Percentiles rank a stretch among this genome's conserved stretches.
Conservation (phyloP, 179 eudicot genomes). For the Amaranthus tricolor region DNA sequence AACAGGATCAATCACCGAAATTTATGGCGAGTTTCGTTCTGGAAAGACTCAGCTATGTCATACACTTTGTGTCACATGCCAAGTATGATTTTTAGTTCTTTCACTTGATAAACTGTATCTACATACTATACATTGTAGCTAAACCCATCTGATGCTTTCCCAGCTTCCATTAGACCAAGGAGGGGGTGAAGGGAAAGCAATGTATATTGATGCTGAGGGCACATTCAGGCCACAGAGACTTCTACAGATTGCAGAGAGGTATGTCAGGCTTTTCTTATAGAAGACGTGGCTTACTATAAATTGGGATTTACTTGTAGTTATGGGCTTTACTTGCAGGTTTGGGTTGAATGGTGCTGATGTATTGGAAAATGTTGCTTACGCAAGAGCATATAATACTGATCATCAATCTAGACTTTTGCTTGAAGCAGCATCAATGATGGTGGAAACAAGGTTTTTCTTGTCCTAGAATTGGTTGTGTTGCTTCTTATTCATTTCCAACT, state of each 20-base stretch:
- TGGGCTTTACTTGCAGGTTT: slow-evolving; percentile 47
- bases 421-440: slow-evolving; percentile 99
- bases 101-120: background rate
- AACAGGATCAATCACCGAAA: slow-evolving; percentile 91
- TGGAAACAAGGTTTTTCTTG: slow-evolving; percentile 70
- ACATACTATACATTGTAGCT: background rate
- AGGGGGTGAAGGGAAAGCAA: slow-evolving; percentile 99
- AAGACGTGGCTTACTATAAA: slow-evolving; percentile 4
- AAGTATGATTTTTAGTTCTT: slow-evolving; percentile 42
- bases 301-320: slow-evolving; percentile 4
- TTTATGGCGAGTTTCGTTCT: slow-evolving; percentile 95
- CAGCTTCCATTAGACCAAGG: slow-evolving; percentile 98
- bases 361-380: slow-evolving; percentile 94
- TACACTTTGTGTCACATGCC: slow-evolving; percentile 94
- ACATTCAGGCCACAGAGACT: slow-evolving; percentile 97
- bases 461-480: background rate
- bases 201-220: slow-evolving; percentile 98
- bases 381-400: slow-evolving; percentile 96
- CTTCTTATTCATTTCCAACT: background rate
- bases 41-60: slow-evolving; percentile 99
- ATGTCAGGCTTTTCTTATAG: slow-evolving; percentile 6
- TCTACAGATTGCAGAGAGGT: slow-evolving; percentile 95
- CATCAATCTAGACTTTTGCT: slow-evolving; percentile 98
- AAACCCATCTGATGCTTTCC: slow-evolving; percentile 9
- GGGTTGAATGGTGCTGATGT: slow-evolving; percentile 94